Evolutionary conservation across 2,329 filamentous ascomycete genomes (phyloP).

Genomic region (Exserohilum rostratum): DNA sequence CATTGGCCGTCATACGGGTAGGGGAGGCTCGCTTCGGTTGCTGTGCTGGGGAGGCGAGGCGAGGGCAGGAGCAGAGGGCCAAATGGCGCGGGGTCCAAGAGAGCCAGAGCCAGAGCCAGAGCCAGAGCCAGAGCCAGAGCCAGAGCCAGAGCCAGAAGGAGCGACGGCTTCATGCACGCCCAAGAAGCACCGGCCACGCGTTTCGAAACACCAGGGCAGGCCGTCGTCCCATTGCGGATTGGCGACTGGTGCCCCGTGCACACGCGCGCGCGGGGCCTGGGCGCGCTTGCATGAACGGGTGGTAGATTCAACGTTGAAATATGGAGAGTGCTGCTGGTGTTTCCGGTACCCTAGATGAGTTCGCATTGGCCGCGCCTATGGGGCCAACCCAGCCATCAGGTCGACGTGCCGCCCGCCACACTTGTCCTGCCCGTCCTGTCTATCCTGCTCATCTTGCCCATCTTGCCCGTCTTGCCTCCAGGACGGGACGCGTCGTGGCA

Average conservation of each 20-base stretch:
- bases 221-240: not conserved
- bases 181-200: slow-evolving; percentile 13
- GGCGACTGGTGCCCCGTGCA: not conserved
- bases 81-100: not conserved
- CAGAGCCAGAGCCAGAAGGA: too few relatives aligned
- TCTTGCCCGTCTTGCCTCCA: too few relatives aligned
- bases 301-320: slow-evolving; percentile 1
- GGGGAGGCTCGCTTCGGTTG: slow-evolving; percentile 1
- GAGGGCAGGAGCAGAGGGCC: not conserved
- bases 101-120: too few relatives aligned
- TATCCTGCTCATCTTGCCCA: too few relatives aligned
- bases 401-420: not conserved
- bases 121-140: too few relatives aligned
- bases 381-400: not conserved
- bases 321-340: not conserved
- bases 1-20: not conserved
- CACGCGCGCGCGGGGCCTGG: not conserved
- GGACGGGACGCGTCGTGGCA: too few relatives aligned
- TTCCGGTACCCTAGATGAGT: slow-evolving; percentile 2
- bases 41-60: not conserved
- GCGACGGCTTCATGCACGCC: slow-evolving; percentile 8
- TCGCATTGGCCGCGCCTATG: not conserved
- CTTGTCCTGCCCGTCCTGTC: too few relatives aligned
- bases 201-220: slow-evolving; percentile 12
- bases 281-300: slow-evolving; percentile 10